A percentile compares a stretch with the other conserved stretches of the same genome.
Conservation (phyloP, 2,329 filamentous ascomycete genomes). For the Colletotrichum abscissum region DNA sequence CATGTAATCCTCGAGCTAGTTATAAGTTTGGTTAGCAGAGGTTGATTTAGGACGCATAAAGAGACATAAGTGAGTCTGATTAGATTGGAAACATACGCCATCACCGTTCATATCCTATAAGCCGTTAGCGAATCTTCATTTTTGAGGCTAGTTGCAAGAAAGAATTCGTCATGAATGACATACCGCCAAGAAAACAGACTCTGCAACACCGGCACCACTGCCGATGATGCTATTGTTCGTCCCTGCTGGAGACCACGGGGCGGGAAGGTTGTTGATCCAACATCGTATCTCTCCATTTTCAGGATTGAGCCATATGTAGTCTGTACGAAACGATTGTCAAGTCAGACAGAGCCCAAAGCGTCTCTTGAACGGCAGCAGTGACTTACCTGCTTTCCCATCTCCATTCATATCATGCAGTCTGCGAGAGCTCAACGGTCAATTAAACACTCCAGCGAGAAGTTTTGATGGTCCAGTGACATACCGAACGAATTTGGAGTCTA, state of each 20-base stretch:
- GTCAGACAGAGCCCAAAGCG: no score
- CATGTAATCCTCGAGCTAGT: slow-evolving; percentile 37
- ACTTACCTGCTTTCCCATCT: slow-evolving; percentile 35
- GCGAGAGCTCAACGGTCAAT: not conserved
- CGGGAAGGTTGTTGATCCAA: slow-evolving; percentile 37
- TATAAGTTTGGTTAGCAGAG: not conserved
- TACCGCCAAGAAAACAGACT: slow-evolving; percentile 29
- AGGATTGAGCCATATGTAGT: slow-evolving; percentile 37
- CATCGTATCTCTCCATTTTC: slow-evolving; percentile 32
- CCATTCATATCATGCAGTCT: slow-evolving; percentile 38
- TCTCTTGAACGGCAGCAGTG: not conserved
- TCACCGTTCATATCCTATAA: slow-evolving; percentile 38
- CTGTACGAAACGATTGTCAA: not conserved
- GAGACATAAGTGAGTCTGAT: no score
- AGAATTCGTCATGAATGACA: not conserved
- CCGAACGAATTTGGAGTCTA: slow-evolving; percentile 14
- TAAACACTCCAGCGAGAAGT: no score
- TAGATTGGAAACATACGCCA: slow-evolving; percentile 26
- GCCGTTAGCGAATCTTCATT: not conserved
- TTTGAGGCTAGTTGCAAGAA: not conserved
- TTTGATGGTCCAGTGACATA: not conserved
- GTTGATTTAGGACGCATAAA: no score
- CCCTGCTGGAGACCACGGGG: slow-evolving; percentile 32
- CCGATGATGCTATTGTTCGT: slow-evolving; percentile 34
- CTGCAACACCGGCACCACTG: slow-evolving; percentile 22